Base-by-base conservation (phyloP, 331 rosid species). In the Dryas integrifolia region DNA sequence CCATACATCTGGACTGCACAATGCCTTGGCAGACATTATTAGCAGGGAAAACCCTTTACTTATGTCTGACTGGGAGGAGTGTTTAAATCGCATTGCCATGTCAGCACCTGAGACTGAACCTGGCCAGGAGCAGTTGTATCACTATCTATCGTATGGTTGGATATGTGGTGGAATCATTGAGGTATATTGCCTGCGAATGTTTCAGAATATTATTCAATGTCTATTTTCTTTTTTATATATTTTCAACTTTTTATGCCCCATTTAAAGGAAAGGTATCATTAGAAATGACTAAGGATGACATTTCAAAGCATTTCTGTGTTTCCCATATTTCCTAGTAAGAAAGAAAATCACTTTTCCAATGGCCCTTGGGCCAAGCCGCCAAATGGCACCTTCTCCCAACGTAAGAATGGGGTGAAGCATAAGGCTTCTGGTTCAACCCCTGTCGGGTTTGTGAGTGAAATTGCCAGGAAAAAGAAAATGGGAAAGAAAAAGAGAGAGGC, bases 1-100 rank as follows among this genome's bases (percentile, higher is more conserved):
- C 79, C 99, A 96, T 87, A 92, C 97, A 70, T 86, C 99, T 75
- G 98, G 99, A 62, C 87, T 96, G 87, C 99, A 90, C 84, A 96
- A 90, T 80, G 98, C 97, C 57, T 63, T 85, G 88, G 88, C 84
- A 68, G 85, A 85, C 65, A 39, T 74, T 7, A 24, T 74, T 7
- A 24, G 5, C 66, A 76, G 61, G 76, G 98, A 90, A 85, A 76
- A 92, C 77, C 97, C 97, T 66, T 69, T 90, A 49, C 72, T 87
- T 46, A 58, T 90, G 84, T 50, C 81, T 40, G 99, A 96, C 79
- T 96, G 99, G 99, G 85, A 92, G 79, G 97, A 79, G 76, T 90
- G 98, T 80, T 86, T 96, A 73, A 78, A 85, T 38, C 69, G 70
- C 50, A 81, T 90, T 72, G 88, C 94, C 48, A 67, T 12, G 65